Evolutionary conservation across 306 rosid genomes (phyloP), one percentile per base, ranked within the genome.

Genomic region (Quercus aquifolioides): DNA sequence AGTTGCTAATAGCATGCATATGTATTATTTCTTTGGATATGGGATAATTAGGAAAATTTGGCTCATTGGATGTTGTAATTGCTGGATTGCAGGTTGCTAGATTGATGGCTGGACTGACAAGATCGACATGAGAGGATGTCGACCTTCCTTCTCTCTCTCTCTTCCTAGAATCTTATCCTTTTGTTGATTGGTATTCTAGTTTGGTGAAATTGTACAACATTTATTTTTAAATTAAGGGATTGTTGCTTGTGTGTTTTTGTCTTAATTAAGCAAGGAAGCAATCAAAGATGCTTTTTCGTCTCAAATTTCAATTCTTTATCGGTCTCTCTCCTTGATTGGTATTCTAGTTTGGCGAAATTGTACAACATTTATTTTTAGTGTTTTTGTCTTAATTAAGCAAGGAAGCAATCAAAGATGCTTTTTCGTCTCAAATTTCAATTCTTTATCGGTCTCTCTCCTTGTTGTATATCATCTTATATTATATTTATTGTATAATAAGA

Each of bases 111-210:
- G 73, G 20, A 64, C 60, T 84, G 83, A 86, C 65, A 43, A 83
- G 87, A 74, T 82, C 85, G 97, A 87, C 97, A 89, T 88, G 93
- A 94, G 83, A 88, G 89, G 93, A 90, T 94, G 96, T 89, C 92
- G 92, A 89, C 74, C 74, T 25, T 59, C 75, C 12, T 68, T 33
- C 41, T 70, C 35, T 78, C 10, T 79, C 33, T 74, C 64, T 79
- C 33, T 74, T 59, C 2, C 30, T 55, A 18, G 38, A 67, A 35
- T 52, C 62, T 79, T 60, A 0, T 76, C 20, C 43, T 67, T 80
- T 76, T 69, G 31, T 83, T 75, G 71, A 87, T 78, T 89, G 83
- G 84, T 82, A 79, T 81, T 76, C 68, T n/a, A 76, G 87, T 73
- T 80, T 78, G 73, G 57, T 49, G 8, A 35, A 59, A 74, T 80